A percentile compares a stretch with the other conserved stretches of the same genome.
phyloP scores from a whole-genome alignment of 768 basidiomycete genomes.

The Fomitopsis pulvina region DNA sequence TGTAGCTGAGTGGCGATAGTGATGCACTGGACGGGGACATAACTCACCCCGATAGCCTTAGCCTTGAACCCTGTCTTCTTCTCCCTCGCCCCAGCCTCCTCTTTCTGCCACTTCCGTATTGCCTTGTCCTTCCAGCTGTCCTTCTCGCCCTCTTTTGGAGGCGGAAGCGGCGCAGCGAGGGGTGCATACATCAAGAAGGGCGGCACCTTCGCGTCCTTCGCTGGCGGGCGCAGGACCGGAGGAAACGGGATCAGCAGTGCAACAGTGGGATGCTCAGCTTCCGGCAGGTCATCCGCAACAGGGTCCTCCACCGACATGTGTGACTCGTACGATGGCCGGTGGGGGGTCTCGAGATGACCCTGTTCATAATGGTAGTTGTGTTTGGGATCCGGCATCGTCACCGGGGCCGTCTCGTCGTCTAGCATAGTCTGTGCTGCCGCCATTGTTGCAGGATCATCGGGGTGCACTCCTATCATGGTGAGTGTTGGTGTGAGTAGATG shows the following conservation, averaged over 20 bases:
- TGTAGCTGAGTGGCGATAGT: neutral
- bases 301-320: neutral
- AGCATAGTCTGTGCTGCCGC: neutral
- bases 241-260: conserved; percentile 2
- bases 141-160: neutral
- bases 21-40: neutral
- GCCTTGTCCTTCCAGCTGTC: neutral
- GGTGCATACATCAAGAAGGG: conserved; percentile 5
- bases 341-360: neutral
- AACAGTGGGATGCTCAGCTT: neutral
- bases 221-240: neutral
- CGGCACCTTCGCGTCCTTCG: conserved; percentile 2
- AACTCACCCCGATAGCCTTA: conserved; percentile 1
- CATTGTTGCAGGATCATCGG: neutral
- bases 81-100: conserved; percentile 8
- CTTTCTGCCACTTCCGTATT: conserved; percentile 4
- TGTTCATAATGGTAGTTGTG: neutral
- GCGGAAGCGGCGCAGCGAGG: neutral
- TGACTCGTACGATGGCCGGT: neutral
- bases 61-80: conserved; percentile 13
- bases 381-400: neutral
- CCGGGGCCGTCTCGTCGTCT: neutral
- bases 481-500: neutral
- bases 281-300: conserved; percentile 1
- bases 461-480: neutral